Evolutionary conservation across 768 basidiomycete genomes (phyloP), one percentile per base, ranked within the genome.

Genomic region (Xanthoconium stramineum): DNA sequence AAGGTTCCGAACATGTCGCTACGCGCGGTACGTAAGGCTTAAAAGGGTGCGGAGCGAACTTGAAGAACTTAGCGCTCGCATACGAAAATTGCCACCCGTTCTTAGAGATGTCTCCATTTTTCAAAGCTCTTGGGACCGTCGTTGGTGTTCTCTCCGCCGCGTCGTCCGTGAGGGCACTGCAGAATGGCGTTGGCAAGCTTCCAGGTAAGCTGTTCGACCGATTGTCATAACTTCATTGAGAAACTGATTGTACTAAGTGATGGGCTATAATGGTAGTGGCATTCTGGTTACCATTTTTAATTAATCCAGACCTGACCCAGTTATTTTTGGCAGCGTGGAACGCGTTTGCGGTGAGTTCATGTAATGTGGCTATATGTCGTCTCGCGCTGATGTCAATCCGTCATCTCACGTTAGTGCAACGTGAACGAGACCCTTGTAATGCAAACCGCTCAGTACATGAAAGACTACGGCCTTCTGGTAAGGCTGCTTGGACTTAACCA

Each of bases 391-490:
- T 52, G 37, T 33, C 11, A n/a, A 17, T 29, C 3, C n/a, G 30
- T 44, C 32, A 24, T 48, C 43, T 52, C 14, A 37, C 28, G 32
- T 50, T 53, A 84, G 83, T 86, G 84, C 66, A 73, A 80, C 60
- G 83, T 85, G 57, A 74, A 81, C 56, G 82, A 84, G 62, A 73
- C 70, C 1, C 65, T 82, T 14, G 72, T 85, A 13, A 56, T 84
- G 1, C 69, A 80, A 48, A 80, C 79, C 3, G 80, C 84, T 1
- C 59, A 73, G 5, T 72, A 80, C 42, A 78, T 85, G 74, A 79
- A 78, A 68, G 69, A 74, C 0, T 76, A 79, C 37, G 83, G 83
- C 8, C 75, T 85, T 24, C 58, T 75, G 63, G 83, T 81, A 39
- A 49, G 65, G 45, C 13, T 48, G 44, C 28, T 43, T 33, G 37